Base-by-base conservation (phyloP, 208 protist genomes). In the Acanthamoeba royreba region DNA sequence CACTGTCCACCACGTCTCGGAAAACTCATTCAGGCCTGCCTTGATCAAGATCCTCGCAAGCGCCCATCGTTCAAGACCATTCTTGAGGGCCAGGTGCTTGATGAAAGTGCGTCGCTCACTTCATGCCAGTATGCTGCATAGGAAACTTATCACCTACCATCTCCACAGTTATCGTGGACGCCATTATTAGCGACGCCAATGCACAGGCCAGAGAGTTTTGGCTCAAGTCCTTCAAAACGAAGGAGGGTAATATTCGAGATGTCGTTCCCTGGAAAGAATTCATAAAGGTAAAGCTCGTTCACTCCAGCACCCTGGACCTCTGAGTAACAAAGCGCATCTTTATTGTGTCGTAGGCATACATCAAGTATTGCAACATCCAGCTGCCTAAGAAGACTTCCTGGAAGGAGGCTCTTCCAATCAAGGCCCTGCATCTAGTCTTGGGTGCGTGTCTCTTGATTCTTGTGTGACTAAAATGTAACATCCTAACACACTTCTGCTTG, bases 41-140 rank as follows among this genome's bases (percentile, higher is more conserved):
- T 47, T 11, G 45, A 94, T 15, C 43, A 46, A 69, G 81, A 94
- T 22, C 92, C 72, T 19, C 55, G 45, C 63, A 87, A 69, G 92
- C 72, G 92, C 2, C 92, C 92, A 31, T 90, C 92, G 15, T 94
- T 94, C 74, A 47, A 89, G n/a, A 31, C 47, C 9, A 74, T 94
- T 38, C 72, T 94, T 42, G 72, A 94, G 47, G 31, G 61, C 55
- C 31, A 77, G 25, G 63, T 81, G 43, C 88, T 92, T 28, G 66
- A 92, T 25, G 58, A 92, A 4, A 43, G 66, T 81, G 45, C 45
- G 35, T 28, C 35, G 33, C 28, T 4, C 58, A 28, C 9, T 38
- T 69, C 11, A 69, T 31, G 9, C 11, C 0, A 53, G 42, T 53
- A 1, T 83, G 72, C 19, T 77, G 66, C 35, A 77, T 28, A n/a